Base-by-base conservation (phyloP, 306 rosid species). In the Fagus sylvatica region DNA sequence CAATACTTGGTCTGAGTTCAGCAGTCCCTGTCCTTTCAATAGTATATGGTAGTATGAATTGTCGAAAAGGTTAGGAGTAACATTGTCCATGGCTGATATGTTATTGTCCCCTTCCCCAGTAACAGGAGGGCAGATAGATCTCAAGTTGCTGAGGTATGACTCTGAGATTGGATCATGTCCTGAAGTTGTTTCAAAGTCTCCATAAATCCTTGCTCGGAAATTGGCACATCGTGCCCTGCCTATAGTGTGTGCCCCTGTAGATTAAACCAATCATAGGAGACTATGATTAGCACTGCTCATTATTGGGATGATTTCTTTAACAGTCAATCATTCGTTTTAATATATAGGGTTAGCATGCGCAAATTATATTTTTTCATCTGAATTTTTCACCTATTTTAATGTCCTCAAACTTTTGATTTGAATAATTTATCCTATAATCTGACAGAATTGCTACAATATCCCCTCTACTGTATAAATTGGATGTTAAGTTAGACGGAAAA, bases 171-270 rank as follows among this genome's bases (percentile, higher is more conserved):
- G 89, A 69, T 83, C 87, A 53, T 74, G 76, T 55, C 74, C 78
- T 4, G 93, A 80, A 22, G 88, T 88, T 60, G 78, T 53, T 79
- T 56, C 83, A 1, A 80, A 91, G 48, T 86, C 93, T 19, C 91
- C 89, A 1, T 95, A 91, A 17, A 95, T 88, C 70, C 98, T 86
- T 56, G 83, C 19, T 51, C 96, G 66, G 80, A 88, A 88, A 76
- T 54, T 92, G 48, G 84, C 56, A 74, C 98, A 95, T 72, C 87
- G 75, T 6, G 98, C 96, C 90, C 84, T 72, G 51, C 98, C 98
- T 22, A 95, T 95, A 0, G 98, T 92, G 91, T 95, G 98, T n/a
- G 98, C 87, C 73, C 98, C 98, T 95, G 85, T 22, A 82, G 34
- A 74, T 56, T 36, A 10, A 53, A 2, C 17, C 40, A 54, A 36